phyloP scores from a whole-genome alignment of 208 protist genomes.

The Paratrypanosoma confusum region DNA sequence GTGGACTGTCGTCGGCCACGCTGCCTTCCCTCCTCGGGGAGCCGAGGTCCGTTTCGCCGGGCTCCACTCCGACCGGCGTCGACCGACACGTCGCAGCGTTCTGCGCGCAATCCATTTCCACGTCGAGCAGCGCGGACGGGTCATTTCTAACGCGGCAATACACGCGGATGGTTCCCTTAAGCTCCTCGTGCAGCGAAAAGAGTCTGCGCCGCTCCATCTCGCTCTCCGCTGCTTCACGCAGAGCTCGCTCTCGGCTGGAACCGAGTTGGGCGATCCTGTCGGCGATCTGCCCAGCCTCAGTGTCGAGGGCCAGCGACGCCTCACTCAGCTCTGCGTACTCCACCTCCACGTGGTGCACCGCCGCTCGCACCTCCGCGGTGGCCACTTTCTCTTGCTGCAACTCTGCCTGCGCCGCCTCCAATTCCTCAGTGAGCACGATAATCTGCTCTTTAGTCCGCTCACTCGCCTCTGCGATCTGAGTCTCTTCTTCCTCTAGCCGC shows the following conservation, averaged over 20 bases:
- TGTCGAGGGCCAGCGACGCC: slow-evolving; percentile 48
- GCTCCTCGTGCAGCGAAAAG: slow-evolving; percentile 64
- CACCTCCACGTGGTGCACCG: slow-evolving; percentile 13
- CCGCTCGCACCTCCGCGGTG: slow-evolving; percentile 6
- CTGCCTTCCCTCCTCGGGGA: too few species aligned
- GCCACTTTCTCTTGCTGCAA: slow-evolving; percentile 9
- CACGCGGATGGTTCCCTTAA: slow-evolving; percentile 86
- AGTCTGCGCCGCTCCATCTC: slow-evolving; percentile 67
- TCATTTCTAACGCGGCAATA: slow-evolving; percentile 89
- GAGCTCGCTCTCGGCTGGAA: slow-evolving; percentile 9
- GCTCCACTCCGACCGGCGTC: too few species aligned
- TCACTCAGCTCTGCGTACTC: slow-evolving; percentile 59
- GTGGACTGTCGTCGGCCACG: too few species aligned
- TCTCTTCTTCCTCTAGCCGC: slow-evolving; percentile 10
- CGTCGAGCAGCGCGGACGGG: slow-evolving; percentile 1
- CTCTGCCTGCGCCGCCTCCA: slow-evolving; percentile 15
- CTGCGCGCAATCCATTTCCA: too few species aligned
- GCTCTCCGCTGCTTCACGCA: slow-evolving; percentile 26
- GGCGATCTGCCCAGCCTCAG: slow-evolving; percentile 61
- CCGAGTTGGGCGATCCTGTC: slow-evolving; percentile 37
- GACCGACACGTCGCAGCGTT: too few species aligned
- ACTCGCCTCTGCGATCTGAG: slow-evolving; percentile 11
- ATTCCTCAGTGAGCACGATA: slow-evolving; percentile 30
- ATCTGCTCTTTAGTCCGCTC: slow-evolving; percentile 44
- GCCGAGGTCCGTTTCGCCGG: too few species aligned